A percentile compares a stretch with the other conserved stretches of the same genome.
Evolutionary conservation across 2,329 filamentous ascomycete genomes (phyloP).

Genomic region (Karstenula rhodostoma): DNA sequence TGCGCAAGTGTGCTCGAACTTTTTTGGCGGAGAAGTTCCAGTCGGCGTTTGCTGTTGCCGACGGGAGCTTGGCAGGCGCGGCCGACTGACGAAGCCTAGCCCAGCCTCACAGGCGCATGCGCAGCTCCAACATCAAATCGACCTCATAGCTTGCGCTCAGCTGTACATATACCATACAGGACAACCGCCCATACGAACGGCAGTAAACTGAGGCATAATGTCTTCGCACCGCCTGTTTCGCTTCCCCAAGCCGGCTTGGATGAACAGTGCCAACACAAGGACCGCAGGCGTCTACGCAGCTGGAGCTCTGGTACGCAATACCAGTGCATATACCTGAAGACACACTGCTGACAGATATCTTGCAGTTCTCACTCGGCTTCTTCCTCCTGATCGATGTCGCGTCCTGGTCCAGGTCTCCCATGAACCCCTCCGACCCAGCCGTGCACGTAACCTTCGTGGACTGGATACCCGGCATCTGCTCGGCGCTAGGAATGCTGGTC

Average conservation of each 20-base stretch:
- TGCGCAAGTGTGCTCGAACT: slow-evolving; percentile 23
- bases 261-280: slow-evolving; percentile 70
- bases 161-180: neutral
- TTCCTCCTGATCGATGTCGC: slow-evolving; percentile 74
- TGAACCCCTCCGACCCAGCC: slow-evolving; percentile 63
- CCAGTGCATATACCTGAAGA: neutral
- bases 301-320: slow-evolving; percentile 66
- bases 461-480: slow-evolving; percentile 77
- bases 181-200: slow-evolving; percentile 6
- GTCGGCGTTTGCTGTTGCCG: slow-evolving; percentile 42
- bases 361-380: slow-evolving; percentile 72
- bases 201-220: slow-evolving; percentile 37
- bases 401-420: slow-evolving; percentile 67
- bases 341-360: slow-evolving; percentile 11
- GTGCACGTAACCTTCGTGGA: slow-evolving; percentile 75
- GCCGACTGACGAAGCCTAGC: slow-evolving; percentile 19
- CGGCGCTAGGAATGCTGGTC: slow-evolving; percentile 73
- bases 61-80: slow-evolving; percentile 25
- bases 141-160: slow-evolving; percentile 12
- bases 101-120: slow-evolving; percentile 43
- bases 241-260: slow-evolving; percentile 71
- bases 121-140: slow-evolving; percentile 28
- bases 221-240: slow-evolving; percentile 69
- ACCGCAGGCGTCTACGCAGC: slow-evolving; percentile 72
- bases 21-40: slow-evolving; percentile 29